These are phyloP conservation scores for Cyclotella sp. DNA, from an alignment of 108 stramenopile species.

Conservation along the genomic window DNA sequence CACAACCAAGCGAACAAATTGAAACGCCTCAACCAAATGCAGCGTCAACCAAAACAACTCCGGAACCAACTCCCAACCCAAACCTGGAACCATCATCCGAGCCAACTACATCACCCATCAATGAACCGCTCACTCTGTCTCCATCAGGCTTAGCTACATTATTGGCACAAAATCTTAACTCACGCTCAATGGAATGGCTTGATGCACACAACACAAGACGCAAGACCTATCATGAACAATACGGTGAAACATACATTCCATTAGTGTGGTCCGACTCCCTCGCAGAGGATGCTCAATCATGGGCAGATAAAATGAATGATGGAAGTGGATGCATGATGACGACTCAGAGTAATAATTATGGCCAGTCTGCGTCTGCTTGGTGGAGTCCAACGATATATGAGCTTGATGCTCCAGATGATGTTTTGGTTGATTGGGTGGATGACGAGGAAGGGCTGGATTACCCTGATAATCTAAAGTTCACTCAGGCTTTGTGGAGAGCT, in stretches of 20 bases:
- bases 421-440: slow-evolving; percentile 11
- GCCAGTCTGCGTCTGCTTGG: neutral
- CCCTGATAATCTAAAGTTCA: neutral
- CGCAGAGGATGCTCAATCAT: slow-evolving; percentile 21
- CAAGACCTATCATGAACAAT: slow-evolving; percentile 17
- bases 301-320: slow-evolving; percentile 25
- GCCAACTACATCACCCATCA: neutral
- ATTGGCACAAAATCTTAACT: neutral
- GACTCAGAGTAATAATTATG: slow-evolving; percentile 14
- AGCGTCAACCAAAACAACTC: neutral
- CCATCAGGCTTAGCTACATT: neutral
- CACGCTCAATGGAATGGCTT: slow-evolving; percentile 1
- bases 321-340: slow-evolving; percentile 1
- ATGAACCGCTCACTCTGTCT: neutral
- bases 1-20: neutral
- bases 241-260: slow-evolving; percentile 31
- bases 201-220: slow-evolving; percentile 27
- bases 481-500: slow-evolving; percentile 16
- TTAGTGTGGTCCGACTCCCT: slow-evolving; percentile 37
- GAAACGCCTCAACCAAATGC: neutral
- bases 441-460: neutral
- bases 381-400: neutral
- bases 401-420: slow-evolving; percentile 7
- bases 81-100: neutral
- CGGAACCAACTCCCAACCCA: neutral